Base-by-base conservation (phyloP, 768 basidiomycete species). In the Hemileccinum rubropunctum region DNA sequence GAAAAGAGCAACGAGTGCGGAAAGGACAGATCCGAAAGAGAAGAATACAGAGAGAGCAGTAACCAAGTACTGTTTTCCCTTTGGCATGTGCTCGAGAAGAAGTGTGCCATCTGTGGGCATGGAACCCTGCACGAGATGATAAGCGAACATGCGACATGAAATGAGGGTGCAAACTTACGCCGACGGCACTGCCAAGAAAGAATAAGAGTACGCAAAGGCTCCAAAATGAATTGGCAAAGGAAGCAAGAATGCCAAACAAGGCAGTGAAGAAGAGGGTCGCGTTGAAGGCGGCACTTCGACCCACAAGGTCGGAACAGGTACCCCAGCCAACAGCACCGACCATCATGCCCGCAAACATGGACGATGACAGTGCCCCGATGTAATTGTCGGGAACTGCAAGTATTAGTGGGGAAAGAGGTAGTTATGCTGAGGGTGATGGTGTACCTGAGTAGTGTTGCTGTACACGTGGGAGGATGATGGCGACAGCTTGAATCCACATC, bases 271-370 rank as follows among this genome's bases (percentile, higher is more conserved):
- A 87, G 2, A 99, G 79, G 0, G 97, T 98, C 2, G 84, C 80
- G 56, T 98, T 97, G 73, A 98, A 99, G 0, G 95, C 94, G 3
- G 87, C 72, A 48, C 83, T 88, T 34, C 95, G 84, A 3, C 97
- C 97, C 62, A 91, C 72, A 6, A 95, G 70, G 67, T 98, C 95
- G 10, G 94, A 95, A 55, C 90, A 93, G 20, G 89, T 85, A 49
- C 95, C 95, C 94, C 95, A 94, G 4, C 87, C 89, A 9, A 94
- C 71, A 1, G 91, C 88, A 2, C 95, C 91, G 44, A 97, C 64
- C 93, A 98, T 97, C 95, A 98, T 98, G n/a, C 95, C 91, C 11
- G 79, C 83, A 62, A 94, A 94, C 80, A 91, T 93, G 4, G 88
- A 84, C 4, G 92, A 90, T 0, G 93, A 95, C 13, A 98, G 71